Conservation (phyloP, 768 basidiomycete genomes). For the Lepiota venenata region DNA sequence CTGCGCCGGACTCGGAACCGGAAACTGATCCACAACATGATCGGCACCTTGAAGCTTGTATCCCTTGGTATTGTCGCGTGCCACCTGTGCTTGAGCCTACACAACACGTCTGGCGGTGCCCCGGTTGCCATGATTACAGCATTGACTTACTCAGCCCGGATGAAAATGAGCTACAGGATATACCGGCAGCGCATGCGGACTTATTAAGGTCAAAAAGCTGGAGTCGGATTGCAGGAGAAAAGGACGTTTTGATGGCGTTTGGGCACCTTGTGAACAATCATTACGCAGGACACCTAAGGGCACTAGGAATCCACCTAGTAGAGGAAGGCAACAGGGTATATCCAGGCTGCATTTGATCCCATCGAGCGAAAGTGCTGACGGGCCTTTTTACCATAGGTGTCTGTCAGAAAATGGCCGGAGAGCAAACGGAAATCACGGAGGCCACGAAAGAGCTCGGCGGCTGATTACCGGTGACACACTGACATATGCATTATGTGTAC, state of each 20-base stretch:
- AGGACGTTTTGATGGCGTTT: slow-evolving; percentile 2
- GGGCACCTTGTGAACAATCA: slow-evolving; percentile 7
- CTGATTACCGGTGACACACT: not conserved
- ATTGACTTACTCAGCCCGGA: slow-evolving; percentile 45
- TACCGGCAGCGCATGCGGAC: slow-evolving; percentile 19
- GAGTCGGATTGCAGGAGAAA: slow-evolving; percentile 31
- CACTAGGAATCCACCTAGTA: not conserved
- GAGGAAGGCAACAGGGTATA: not conserved
- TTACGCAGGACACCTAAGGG: slow-evolving; percentile 1
- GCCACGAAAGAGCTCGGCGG: not conserved
- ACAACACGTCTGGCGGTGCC: slow-evolving; percentile 51
- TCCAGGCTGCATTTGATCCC: not conserved
- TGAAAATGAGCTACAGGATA: slow-evolving; percentile 24
- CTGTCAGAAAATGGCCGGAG: slow-evolving; percentile 6
- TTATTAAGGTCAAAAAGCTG: slow-evolving; percentile 30
- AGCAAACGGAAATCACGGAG: slow-evolving; percentile 8
- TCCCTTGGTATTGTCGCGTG: slow-evolving; percentile 33
- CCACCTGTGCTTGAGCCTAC: slow-evolving; percentile 38
- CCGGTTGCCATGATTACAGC: slow-evolving; percentile 32
- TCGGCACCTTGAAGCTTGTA: slow-evolving; percentile 15
- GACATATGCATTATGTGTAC: too few species aligned
- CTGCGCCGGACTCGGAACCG: slow-evolving; percentile 36
- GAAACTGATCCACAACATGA: slow-evolving; percentile 18
- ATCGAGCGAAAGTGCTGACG: not conserved
- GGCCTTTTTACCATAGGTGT: not conserved